phyloP scores from a whole-genome alignment of 495 filamentous ascomycete genomes.

The Chaetomium tenue region DNA sequence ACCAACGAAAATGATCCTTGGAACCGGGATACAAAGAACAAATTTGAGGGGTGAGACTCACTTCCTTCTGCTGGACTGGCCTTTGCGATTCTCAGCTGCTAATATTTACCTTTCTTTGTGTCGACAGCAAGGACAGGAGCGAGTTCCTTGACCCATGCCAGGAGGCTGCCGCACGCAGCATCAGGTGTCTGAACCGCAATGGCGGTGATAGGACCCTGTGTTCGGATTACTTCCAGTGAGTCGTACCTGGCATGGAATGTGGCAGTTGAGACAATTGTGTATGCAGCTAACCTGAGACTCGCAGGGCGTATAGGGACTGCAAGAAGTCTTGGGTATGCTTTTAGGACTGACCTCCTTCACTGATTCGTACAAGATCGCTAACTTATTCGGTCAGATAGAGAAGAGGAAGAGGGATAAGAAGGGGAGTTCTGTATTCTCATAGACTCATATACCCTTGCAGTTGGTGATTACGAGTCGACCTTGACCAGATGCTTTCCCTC shows the following conservation, averaged over 20 bases:
- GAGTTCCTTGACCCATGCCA: slow-evolving; percentile 94
- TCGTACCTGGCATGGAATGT: slow-evolving; percentile 8
- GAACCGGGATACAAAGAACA: slow-evolving; percentile 20
- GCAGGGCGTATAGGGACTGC: slow-evolving; percentile 87
- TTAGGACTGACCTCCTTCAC: neutral
- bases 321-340: slow-evolving; percentile 84
- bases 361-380: neutral
- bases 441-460: neutral
- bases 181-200: slow-evolving; percentile 85
- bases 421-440: neutral
- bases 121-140: slow-evolving; percentile 70
- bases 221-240: slow-evolving; percentile 89
- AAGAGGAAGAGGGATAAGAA: slow-evolving; percentile 53
- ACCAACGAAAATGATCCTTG: slow-evolving; percentile 12
- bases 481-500: neutral
- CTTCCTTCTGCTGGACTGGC: neutral
- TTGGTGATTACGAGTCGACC: no score
- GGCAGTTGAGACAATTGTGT: neutral
- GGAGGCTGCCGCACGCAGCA: slow-evolving; percentile 81
- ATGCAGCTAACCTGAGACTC: slow-evolving; percentile 28
- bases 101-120: neutral
- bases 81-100: neutral
- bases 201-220: slow-evolving; percentile 82
- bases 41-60: slow-evolving; percentile 20
- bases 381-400: slow-evolving; percentile 41